Percentiles rank a stretch among this genome's conserved stretches.
phyloP scores from a whole-genome alignment of 129 eudicot species.

The Ambrosia trifida region DNA sequence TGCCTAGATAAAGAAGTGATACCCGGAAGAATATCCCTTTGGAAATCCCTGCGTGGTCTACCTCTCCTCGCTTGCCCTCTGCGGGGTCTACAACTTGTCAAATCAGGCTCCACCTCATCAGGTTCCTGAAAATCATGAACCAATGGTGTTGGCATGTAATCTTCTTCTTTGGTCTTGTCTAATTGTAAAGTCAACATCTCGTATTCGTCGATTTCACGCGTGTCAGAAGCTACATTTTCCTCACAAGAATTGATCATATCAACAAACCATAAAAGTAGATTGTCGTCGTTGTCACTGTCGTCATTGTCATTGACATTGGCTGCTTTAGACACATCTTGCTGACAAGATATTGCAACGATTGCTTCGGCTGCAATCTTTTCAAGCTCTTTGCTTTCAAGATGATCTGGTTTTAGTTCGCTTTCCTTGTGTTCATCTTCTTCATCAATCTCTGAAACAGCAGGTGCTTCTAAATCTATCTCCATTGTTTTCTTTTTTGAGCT shows the following conservation, averaged over 20 bases:
- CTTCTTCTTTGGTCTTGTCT: conserved; percentile 58
- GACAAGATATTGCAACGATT: conserved; percentile 51
- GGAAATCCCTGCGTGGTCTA: conserved; percentile 86
- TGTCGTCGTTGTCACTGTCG: conserved; percentile 30
- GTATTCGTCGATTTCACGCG: conserved; percentile 40
- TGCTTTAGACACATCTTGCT: conserved; percentile 28
- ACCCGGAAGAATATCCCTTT: conserved; percentile 91
- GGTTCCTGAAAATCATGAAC: conserved; percentile 46
- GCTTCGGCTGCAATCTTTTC: conserved; percentile 66
- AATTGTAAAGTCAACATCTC: conserved; percentile 73
- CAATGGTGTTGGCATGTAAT: conserved; percentile 75
- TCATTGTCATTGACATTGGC: conserved; percentile 41
- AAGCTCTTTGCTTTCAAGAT: conserved; percentile 21
- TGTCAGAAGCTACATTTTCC: conserved; percentile 19
- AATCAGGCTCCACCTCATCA: conserved; percentile 46
- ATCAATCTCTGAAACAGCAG: conserved; percentile 51
- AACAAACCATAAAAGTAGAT: conserved; percentile 50
- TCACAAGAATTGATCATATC: conserved; percentile 35
- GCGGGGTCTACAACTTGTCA: conserved; percentile 52
- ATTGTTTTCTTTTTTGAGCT: conserved; percentile 44
- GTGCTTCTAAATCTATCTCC: conserved; percentile 85
- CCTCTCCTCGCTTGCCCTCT: conserved; percentile 92
- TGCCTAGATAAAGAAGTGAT: conserved; percentile 73
- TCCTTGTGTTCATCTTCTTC: conserved; percentile 43
- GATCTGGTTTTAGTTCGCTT: conserved; percentile 31